Evolutionary conservation across 495 filamentous ascomycete species (phyloP).

Genomic region (Daldinia childiae): DNA sequence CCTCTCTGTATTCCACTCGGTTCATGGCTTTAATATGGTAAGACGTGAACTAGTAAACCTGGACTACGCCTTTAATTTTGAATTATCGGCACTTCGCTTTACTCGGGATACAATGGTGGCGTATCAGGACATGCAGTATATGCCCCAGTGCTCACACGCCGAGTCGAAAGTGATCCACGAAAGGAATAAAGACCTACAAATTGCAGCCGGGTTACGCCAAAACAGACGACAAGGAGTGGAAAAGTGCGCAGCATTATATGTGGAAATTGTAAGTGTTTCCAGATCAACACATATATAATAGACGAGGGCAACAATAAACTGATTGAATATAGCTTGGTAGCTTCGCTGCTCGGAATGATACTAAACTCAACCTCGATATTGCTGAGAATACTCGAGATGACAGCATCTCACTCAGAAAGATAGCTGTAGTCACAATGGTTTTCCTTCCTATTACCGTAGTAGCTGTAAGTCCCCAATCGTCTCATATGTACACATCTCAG

Average conservation of each 20-base stretch:
- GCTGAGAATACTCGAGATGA: constrained; percentile 5
- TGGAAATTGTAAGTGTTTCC: constrained; percentile 13
- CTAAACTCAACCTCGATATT: background rate
- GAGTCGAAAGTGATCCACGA: background rate
- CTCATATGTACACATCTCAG: background rate
- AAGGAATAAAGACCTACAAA: background rate
- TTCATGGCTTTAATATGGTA: constrained; percentile 7
- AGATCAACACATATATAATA: background rate
- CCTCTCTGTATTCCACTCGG: background rate
- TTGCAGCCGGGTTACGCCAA: background rate
- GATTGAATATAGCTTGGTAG: constrained; percentile 7
- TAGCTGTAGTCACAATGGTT: constrained; percentile 7
- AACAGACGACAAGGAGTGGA: background rate
- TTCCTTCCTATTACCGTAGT: constrained; percentile 17
- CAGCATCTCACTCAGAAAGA: constrained; percentile 10
- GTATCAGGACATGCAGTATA: background rate
- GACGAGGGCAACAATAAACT: background rate
- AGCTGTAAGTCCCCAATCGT: constrained; percentile 9
- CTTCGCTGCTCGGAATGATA: background rate
- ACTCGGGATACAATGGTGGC: background rate
- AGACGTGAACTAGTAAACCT: background rate
- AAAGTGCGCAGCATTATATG: background rate
- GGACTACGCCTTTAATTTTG: constrained; percentile 9
- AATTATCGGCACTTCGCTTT: background rate
- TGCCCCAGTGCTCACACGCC: background rate